These are phyloP conservation scores for Exophiala aquamarina DNA, from an alignment of 2,329 filamentous ascomycete genomes.

Conservation along the genomic window DNA sequence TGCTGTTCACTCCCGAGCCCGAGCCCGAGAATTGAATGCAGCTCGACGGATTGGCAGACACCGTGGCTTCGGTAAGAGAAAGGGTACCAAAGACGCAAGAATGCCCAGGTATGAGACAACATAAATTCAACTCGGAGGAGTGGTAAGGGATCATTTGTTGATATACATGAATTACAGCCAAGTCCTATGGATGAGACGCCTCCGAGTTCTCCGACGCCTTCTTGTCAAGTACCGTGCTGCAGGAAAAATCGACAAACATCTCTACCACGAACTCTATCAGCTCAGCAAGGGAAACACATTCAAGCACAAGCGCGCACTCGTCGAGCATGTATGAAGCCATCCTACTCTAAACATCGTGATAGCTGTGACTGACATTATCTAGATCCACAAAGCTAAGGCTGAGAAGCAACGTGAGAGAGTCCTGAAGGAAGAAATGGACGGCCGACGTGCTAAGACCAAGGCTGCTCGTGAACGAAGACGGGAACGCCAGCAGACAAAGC, in stretches of 20 bases:
- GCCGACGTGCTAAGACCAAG: conserved; percentile 99
- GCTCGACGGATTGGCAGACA: conserved; percentile 94
- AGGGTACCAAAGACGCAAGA: conserved; percentile 99
- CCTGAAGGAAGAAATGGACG: conserved; percentile 99
- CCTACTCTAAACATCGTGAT: conserved; percentile 27
- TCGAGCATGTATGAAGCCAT: conserved; percentile 89
- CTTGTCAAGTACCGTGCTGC: conserved; percentile 99
- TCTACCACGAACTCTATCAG: conserved; percentile 99
- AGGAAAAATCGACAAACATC: conserved; percentile 99
- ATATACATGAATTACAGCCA: conserved; percentile 59
- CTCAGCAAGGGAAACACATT: conserved; percentile 99
- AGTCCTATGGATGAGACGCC: conserved; percentile 99
- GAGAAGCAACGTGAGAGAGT: conserved; percentile 95
- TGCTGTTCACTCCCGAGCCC: conserved; percentile 98
- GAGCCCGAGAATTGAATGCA: conserved; percentile 91
- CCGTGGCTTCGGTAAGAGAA: conserved; percentile 99
- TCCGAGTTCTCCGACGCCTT: conserved; percentile 97
- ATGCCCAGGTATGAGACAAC: conserved; percentile 82
- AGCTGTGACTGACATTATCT: conserved; percentile 29
- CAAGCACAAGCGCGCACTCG: conserved; percentile 99
- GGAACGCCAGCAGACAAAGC: conserved; percentile 89
- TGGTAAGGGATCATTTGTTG: not conserved
- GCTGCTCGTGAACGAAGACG: conserved; percentile 97
- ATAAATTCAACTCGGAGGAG: not conserved
- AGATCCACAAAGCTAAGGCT: conserved; percentile 99